A percentile compares a stretch with the other conserved stretches of the same genome.
Evolutionary conservation across 768 basidiomycete genomes (phyloP).

Genomic region (Ramaria rubella): DNA sequence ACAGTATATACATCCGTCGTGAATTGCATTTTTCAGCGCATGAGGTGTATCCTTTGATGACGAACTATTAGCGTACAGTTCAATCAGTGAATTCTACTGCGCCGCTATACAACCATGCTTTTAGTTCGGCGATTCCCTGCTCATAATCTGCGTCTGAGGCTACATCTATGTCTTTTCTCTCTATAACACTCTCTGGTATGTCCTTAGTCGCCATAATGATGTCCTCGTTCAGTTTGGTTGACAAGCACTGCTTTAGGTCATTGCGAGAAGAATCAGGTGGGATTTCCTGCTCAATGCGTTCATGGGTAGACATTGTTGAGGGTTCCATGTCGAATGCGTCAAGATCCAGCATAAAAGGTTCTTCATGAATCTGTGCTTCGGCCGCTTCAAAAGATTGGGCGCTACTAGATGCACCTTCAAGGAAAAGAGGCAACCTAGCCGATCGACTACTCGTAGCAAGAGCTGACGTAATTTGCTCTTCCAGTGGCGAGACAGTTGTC

Average conservation of each 20-base stretch:
- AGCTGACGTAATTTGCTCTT: not conserved
- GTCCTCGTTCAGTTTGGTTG: not conserved
- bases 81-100: slow-evolving; percentile 43
- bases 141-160: slow-evolving; percentile 23
- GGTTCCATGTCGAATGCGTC: not conserved
- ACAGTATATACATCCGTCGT: not conserved
- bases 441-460: not conserved
- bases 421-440: not conserved
- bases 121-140: slow-evolving; percentile 47
- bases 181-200: not conserved
- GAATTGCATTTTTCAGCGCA: not conserved
- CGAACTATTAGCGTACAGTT: not conserved
- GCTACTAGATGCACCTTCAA: not conserved
- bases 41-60: not conserved
- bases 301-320: not conserved
- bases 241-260: no score
- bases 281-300: no score
- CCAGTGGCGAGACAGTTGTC: no score
- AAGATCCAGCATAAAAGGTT: not conserved
- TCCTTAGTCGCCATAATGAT: not conserved
- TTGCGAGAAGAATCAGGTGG: not conserved
- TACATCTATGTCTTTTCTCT: not conserved
- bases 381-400: not conserved
- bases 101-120: slow-evolving; percentile 63
- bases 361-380: not conserved